Base-by-base conservation (phyloP, 768 basidiomycete species). In the Roridomyces roridus region DNA sequence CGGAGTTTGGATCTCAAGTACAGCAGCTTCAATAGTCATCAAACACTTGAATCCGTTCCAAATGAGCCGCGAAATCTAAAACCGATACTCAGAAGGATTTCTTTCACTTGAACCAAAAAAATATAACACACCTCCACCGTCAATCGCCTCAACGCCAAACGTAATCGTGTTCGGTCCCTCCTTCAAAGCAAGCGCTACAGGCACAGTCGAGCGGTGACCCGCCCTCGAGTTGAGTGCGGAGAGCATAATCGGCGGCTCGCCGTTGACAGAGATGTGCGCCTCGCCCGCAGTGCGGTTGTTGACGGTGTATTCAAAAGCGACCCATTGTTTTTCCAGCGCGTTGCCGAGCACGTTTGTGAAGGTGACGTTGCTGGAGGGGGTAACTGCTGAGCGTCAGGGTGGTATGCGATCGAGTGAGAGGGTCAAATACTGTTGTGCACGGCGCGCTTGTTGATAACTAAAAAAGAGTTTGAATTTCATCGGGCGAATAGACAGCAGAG, bases 181-280 rank as follows among this genome's bases (percentile, higher is more conserved):
- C 45, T 59, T 39, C 12, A 63, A 57, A 12, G 39, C n/a, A 20
- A 63, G 45, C 12, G 45, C 57, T 5, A 63, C 57, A 20, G 61
- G 61, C 3, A 63, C 57, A 9, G 47, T 54, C 6, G 49, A 41
- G 34, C 37, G 48, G 17, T 55, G 47, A 3, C 61, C 61, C 39
- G 61, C 61, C 9, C 61, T 56, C 14, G 57, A 63, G 53, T 63
- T 63, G 21, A 58, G 53, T 7, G 55, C 43, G 6, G 61, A 57
- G 20, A 63, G 53, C 26, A 47, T 55, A 34, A 63, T 45, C 3
- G 50, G 37, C 6, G 49, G 14, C 12, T 46, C 61, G 35, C 61
- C 61, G 26, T 63, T 63, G 43, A 63, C 48, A 17, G 53, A 58
- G 44, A 63, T 57, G 34, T 63, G 57, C 3, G 61, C 61, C 15